Percentiles rank a stretch among this genome's conserved stretches.
Conservation (phyloP, 2,329 filamentous ascomycete species). For the Pseudogymnoascus sp. region DNA sequence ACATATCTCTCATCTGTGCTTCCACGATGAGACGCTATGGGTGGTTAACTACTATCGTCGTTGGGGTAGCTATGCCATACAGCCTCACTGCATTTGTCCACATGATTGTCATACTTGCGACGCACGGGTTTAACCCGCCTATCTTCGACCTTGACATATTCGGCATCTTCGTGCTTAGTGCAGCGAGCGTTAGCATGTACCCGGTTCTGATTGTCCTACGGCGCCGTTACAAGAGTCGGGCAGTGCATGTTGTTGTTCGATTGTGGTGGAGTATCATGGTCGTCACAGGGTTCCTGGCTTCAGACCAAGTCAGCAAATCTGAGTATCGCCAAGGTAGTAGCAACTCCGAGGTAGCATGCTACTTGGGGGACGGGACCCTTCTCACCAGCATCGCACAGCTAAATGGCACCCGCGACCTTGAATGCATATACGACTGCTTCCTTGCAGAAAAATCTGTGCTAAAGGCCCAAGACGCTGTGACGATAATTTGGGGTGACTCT, state of each 20-base stretch:
- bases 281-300: neutral
- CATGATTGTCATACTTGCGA: neutral
- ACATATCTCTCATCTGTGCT: neutral
- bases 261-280: neutral
- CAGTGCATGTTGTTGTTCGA: neutral
- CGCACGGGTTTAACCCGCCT: neutral
- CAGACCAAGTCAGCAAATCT: neutral
- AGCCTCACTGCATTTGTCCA: neutral
- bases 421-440: neutral
- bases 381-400: neutral
- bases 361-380: neutral
- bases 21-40: neutral
- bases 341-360: neutral
- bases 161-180: neutral
- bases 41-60: neutral
- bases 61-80: neutral
- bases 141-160: neutral
- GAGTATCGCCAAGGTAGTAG: neutral
- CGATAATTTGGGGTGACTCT: neutral
- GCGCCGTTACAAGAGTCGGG: neutral
- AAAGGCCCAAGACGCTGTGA: neutral
- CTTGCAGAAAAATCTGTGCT: neutral
- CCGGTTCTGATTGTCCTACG: neutral
- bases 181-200: neutral
- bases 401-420: neutral